phyloP scores from a whole-genome alignment of 78 protist species.

The Dictyostelium firmibasis region DNA sequence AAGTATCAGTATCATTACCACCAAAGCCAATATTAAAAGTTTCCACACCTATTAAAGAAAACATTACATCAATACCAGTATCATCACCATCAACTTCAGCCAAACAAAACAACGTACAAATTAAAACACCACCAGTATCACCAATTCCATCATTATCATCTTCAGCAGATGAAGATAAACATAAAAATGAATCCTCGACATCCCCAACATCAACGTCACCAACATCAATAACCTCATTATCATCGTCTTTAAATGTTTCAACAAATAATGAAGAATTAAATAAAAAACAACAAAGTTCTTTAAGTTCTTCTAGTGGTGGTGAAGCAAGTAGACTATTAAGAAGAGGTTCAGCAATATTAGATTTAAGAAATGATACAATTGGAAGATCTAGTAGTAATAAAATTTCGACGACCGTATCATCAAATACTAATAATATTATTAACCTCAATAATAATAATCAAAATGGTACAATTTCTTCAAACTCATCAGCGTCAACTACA shows the following conservation, averaged over 20 bases:
- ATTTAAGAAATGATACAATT: background rate
- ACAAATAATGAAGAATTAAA: background rate
- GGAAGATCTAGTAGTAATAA: background rate
- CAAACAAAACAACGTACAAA: background rate
- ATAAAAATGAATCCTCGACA: background rate
- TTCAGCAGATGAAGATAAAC: background rate
- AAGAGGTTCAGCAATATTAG: conserved; percentile 38
- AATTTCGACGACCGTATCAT: background rate
- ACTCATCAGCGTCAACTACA: background rate
- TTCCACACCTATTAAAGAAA: background rate
- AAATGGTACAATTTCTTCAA: background rate
- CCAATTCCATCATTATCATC: background rate
- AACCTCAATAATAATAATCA: background rate
- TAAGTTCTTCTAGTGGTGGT: background rate
- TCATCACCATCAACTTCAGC: background rate
- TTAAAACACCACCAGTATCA: background rate
- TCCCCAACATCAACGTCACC: background rate
- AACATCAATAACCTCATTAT: background rate
- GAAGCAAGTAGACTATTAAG: background rate
- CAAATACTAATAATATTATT: too few relatives aligned
- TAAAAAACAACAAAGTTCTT: background rate
- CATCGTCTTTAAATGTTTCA: background rate
- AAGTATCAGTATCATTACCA: background rate
- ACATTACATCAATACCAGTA: background rate
- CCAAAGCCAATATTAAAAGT: background rate